Conservation (phyloP, 1,284 basidiomycete species). For the Bondarzewia mesenterica region DNA sequence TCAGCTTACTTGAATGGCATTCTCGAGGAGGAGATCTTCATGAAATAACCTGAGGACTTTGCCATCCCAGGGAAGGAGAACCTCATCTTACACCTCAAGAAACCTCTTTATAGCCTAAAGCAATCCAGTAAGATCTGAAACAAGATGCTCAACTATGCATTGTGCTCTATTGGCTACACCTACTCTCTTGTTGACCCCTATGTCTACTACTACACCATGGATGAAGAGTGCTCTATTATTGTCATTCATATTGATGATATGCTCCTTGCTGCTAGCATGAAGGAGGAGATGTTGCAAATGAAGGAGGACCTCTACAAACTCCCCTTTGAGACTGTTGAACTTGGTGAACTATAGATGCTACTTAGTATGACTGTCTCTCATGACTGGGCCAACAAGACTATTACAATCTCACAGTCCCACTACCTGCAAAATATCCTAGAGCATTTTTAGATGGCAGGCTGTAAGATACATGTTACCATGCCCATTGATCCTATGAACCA, state of each 20-base stretch:
- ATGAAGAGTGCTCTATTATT: conserved; percentile 10
- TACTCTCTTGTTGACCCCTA: conserved; percentile 10
- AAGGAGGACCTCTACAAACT: background rate
- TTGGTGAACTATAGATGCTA: background rate
- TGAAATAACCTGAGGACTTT: conserved; percentile 13
- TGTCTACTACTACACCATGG: conserved; percentile 10
- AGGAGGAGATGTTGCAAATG: background rate
- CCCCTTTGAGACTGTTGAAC: background rate
- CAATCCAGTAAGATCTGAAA: conserved; percentile 20
- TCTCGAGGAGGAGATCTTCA: conserved; percentile 14
- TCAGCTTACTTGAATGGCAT: conserved; percentile 18
- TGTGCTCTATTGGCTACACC: conserved; percentile 8
- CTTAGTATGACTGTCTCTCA: background rate
- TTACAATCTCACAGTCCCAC: background rate
- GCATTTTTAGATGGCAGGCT: background rate
- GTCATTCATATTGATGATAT: conserved; percentile 20
- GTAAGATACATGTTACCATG: background rate
- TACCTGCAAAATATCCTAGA: background rate
- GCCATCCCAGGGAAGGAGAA: background rate
- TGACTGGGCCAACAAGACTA: background rate
- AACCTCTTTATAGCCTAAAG: conserved; percentile 20
- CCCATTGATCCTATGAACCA: background rate
- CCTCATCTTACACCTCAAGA: conserved; percentile 5
- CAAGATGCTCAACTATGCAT: conserved; percentile 7
- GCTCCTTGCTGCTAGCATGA: background rate